These are phyloP conservation scores for Bolboschoenoplectus hybrid DNA, from an alignment of 202 grass and related monocot genomes.

Conservation along the genomic window DNA sequence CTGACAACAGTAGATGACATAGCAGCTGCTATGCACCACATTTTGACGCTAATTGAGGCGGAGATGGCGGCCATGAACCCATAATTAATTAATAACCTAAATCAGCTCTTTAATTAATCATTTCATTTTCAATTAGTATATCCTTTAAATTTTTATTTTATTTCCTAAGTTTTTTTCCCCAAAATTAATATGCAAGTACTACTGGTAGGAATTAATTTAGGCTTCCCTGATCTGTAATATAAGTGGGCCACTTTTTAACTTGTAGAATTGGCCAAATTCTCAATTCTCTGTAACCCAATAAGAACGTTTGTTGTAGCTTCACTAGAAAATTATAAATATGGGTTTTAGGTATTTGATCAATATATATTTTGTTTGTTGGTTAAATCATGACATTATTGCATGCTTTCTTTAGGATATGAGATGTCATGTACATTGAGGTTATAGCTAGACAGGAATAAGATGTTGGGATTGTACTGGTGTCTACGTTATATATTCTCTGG, in stretches of 20 bases:
- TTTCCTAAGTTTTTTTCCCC: not conserved
- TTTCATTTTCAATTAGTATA: conserved; percentile 4
- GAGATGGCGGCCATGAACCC: conserved; percentile 42
- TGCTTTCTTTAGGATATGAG: not conserved
- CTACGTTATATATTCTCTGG: no score
- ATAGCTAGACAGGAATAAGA: not conserved
- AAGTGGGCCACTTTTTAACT: conserved; percentile 40
- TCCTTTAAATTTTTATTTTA: not conserved
- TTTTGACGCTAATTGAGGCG: conserved; percentile 66
- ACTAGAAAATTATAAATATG: conserved; percentile 26
- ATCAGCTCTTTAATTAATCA: not conserved
- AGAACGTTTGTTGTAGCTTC: conserved; percentile 25
- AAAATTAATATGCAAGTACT: not conserved
- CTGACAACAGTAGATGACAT: conserved; percentile 74
- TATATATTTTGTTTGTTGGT: not conserved
- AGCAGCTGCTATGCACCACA: conserved; percentile 71
- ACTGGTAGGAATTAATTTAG: conserved; percentile 21
- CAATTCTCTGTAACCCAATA: conserved; percentile 29
- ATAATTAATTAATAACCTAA: not conserved
- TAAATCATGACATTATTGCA: not conserved
- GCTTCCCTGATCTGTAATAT: conserved; percentile 19
- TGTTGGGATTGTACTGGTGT: not conserved
- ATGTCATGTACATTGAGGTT: not conserved
- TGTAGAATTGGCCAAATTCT: conserved; percentile 31
- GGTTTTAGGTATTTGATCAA: not conserved